Evolutionary conservation across 2,329 filamentous ascomycete genomes (phyloP).

Genomic region (Hypoxylon sp.): DNA sequence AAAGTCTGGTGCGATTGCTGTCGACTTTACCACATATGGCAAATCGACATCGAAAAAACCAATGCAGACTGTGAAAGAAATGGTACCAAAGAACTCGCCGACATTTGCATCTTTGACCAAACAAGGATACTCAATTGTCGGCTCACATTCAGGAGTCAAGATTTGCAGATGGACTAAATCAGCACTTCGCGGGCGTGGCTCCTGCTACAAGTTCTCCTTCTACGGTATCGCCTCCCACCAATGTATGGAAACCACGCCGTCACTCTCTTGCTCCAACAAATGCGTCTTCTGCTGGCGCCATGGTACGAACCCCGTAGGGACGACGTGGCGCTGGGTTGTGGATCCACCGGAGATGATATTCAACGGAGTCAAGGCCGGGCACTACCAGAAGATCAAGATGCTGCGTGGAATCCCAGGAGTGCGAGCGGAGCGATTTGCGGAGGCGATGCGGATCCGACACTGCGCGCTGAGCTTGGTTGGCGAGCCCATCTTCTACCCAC

Average conservation of each 20-base stretch:
- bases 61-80: constrained; percentile 73
- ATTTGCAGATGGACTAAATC: constrained; percentile 99
- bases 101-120: constrained; percentile 91
- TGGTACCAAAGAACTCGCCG: constrained; percentile 91
- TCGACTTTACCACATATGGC: constrained; percentile 85
- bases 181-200: constrained; percentile 88
- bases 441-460: constrained; percentile 92
- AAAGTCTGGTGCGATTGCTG: constrained; percentile 66
- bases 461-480: constrained; percentile 92
- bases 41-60: constrained; percentile 59
- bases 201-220: constrained; percentile 97
- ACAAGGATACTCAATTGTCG: constrained; percentile 95
- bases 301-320: constrained; percentile 95
- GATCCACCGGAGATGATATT: constrained; percentile 92
- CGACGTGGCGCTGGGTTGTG: constrained; percentile 95
- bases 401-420: constrained; percentile 93
- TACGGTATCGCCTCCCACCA: constrained; percentile 97
- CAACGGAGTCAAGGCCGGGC: constrained; percentile 85
- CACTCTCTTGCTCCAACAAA: constrained; percentile 95
- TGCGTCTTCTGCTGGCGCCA: constrained; percentile 99
- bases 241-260: constrained; percentile 98
- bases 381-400: constrained; percentile 99
- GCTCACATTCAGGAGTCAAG: constrained; percentile 94
- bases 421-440: constrained; percentile 87
- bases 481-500: constrained; percentile 98